Percentiles rank a stretch among this genome's conserved stretches.
Conservation (phyloP, 192 early-diverging fungal species). For the Rhizoclosmatium sp. region DNA sequence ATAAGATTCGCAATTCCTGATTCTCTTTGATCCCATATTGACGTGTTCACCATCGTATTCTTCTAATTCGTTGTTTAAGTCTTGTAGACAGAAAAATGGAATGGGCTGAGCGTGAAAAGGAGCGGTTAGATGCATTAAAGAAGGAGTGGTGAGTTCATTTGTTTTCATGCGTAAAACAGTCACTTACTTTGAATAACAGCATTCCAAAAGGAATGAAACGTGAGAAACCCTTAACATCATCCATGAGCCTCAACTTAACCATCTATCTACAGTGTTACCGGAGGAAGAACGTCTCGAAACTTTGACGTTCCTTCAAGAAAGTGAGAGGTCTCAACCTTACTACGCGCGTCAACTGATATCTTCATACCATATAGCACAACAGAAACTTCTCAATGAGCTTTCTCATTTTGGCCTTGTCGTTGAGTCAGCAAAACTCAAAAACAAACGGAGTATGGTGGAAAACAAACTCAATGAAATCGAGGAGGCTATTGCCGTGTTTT, state of each 20-base stretch:
- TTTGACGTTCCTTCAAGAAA: constrained; percentile 41
- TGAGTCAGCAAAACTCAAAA: constrained; percentile 50
- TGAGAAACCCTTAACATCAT: constrained; percentile 18
- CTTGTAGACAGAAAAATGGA: constrained; percentile 61
- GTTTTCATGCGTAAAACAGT: constrained; percentile 7
- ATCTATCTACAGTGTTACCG: constrained; percentile 41
- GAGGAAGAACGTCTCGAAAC: constrained; percentile 58
- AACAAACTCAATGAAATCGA: constrained; percentile 55
- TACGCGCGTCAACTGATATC: not conserved
- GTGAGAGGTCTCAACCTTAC: constrained; percentile 28
- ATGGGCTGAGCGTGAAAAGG: constrained; percentile 61
- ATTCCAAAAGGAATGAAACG: constrained; percentile 58
- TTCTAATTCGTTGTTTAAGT: constrained; percentile 30
- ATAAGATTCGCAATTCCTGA: not conserved
- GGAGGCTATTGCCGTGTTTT: constrained; percentile 53
- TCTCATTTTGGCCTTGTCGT: constrained; percentile 54
- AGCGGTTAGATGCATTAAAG: constrained; percentile 49
- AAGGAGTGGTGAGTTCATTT: constrained; percentile 48
- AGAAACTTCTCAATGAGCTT: constrained; percentile 48
- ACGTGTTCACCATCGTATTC: not conserved
- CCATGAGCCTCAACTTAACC: not conserved
- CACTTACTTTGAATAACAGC: constrained; percentile 22
- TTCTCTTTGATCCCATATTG: not conserved
- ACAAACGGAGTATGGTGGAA: constrained; percentile 50
- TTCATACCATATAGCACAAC: constrained; percentile 37